A percentile compares a stretch with the other conserved stretches of the same genome.
Evolutionary conservation across 257 asterid species (phyloP).

Genomic region (Euphrasia confusa): DNA sequence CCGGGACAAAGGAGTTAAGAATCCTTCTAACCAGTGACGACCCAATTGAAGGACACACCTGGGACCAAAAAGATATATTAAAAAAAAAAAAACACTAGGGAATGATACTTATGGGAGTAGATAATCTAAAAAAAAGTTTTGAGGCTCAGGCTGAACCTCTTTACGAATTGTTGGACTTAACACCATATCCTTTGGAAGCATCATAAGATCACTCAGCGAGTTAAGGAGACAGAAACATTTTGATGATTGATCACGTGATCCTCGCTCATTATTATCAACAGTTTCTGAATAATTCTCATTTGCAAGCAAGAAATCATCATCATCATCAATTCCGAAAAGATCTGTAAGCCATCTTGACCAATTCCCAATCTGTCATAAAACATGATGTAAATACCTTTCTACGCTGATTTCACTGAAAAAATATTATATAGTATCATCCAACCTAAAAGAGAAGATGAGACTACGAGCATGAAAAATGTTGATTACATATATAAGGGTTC

Average conservation of each 20-base stretch:
- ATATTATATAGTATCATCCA: neutral
- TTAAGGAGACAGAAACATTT: conserved; percentile 65
- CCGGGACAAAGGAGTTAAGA: conserved; percentile 59
- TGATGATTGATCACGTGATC: conserved; percentile 31
- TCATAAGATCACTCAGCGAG: conserved; percentile 84
- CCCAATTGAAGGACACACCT: conserved; percentile 74
- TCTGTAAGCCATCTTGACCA: conserved; percentile 88
- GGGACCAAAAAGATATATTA: conserved; percentile 21
- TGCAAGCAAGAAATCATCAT: conserved; percentile 21
- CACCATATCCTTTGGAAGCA: conserved; percentile 92
- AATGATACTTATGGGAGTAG: neutral
- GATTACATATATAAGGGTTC: neutral
- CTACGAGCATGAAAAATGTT: neutral
- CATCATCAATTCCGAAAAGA: conserved; percentile 60
- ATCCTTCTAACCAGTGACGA: conserved; percentile 59
- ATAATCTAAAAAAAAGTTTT: neutral
- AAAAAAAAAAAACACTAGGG: neutral
- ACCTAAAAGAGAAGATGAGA: neutral
- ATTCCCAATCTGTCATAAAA: conserved; percentile 59
- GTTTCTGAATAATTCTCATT: neutral
- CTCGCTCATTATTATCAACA: too few species aligned
- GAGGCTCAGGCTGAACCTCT: conserved; percentile 36
- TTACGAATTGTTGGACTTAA: conserved; percentile 51
- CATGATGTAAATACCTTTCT: neutral
- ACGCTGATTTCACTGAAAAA: too few species aligned